These are phyloP conservation scores for Chlamydomonas asymmetrica DNA, from an alignment of 139 green algal genomes.

Conservation along the genomic window DNA sequence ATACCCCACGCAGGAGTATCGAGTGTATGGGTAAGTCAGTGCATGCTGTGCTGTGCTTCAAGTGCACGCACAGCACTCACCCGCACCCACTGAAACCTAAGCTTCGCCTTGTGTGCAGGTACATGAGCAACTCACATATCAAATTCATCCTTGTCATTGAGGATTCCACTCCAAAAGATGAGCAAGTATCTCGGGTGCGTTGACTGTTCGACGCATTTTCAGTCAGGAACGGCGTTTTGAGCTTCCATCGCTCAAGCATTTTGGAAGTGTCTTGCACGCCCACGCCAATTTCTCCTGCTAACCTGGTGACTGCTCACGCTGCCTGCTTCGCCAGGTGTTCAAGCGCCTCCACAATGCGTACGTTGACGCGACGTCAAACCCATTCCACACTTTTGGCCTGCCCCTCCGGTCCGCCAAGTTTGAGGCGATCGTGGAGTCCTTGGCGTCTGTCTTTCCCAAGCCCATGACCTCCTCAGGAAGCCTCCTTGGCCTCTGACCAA, in stretches of 20 bases:
- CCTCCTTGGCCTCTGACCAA: too few species aligned
- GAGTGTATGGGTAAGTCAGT: slow-evolving; percentile 74
- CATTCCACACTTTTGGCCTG: slow-evolving; percentile 74
- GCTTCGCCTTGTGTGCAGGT: slow-evolving; percentile 48
- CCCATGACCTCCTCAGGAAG: slow-evolving; percentile 8
- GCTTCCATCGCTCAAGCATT: not conserved
- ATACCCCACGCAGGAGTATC: slow-evolving; percentile 82
- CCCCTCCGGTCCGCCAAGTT: slow-evolving; percentile 33
- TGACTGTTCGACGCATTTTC: too few species aligned
- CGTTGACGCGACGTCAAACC: slow-evolving; percentile 82
- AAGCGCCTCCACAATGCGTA: slow-evolving; percentile 71
- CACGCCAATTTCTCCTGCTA: not conserved
- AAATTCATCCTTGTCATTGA: slow-evolving; percentile 82
- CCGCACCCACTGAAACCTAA: not conserved
- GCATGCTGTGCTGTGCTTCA: not conserved
- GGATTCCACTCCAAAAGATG: slow-evolving; percentile 38
- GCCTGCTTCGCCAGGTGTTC: slow-evolving; percentile 63
- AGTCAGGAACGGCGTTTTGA: not conserved
- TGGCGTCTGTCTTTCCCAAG: slow-evolving; percentile 13
- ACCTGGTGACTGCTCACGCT: not conserved
- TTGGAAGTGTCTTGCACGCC: not conserved
- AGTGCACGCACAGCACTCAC: not conserved
- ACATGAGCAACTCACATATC: slow-evolving; percentile 76
- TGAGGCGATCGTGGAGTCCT: slow-evolving; percentile 21
- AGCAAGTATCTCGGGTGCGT: too few species aligned